phyloP scores from a whole-genome alignment of 371 early-diverging fungal species.

The Cokeromyces recurvatus region DNA sequence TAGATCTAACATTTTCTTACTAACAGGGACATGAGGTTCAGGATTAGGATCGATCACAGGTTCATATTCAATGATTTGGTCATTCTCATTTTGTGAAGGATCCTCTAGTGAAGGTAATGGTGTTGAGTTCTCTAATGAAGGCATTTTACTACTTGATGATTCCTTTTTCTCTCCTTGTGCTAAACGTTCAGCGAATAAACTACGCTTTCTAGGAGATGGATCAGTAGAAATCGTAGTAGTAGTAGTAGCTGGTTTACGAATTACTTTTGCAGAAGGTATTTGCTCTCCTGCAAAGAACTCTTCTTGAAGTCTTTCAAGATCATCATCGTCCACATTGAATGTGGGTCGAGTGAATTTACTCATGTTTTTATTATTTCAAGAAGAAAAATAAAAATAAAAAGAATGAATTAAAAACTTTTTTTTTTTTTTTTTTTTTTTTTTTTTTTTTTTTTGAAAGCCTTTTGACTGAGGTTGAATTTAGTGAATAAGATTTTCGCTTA shows the following conservation, averaged over 20 bases:
- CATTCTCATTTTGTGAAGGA: neutral
- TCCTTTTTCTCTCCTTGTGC: neutral
- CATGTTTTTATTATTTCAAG: slow-evolving; percentile 2
- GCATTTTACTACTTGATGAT: slow-evolving; percentile 1
- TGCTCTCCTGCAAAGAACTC: slow-evolving; percentile 45
- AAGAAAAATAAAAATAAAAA: too few relatives aligned
- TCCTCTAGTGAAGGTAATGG: slow-evolving; percentile 9
- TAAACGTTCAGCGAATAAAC: slow-evolving; percentile 39
- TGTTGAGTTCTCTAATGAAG: neutral
- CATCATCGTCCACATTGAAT: slow-evolving; percentile 45
- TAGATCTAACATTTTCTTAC: slow-evolving; percentile 42
- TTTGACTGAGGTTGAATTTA: too few relatives aligned
- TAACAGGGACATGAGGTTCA: slow-evolving; percentile 29
- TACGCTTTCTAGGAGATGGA: slow-evolving; percentile 17
- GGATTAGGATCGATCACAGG: slow-evolving; percentile 26
- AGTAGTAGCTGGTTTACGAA: slow-evolving; percentile 25
- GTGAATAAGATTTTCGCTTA: too few relatives aligned
- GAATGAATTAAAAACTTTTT: too few relatives aligned
- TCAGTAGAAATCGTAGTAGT: slow-evolving; percentile 14
- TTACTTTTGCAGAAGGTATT: slow-evolving; percentile 46
- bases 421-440: too few relatives aligned
- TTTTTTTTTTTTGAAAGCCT: too few relatives aligned
- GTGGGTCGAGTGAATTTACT: slow-evolving; percentile 18
- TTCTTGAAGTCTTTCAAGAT: slow-evolving; percentile 53
- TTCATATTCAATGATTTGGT: slow-evolving; percentile 13